A percentile compares a stretch with the other conserved stretches of the same genome.
Conservation (phyloP, 768 basidiomycete species). For the Kwoniella bestiolae region DNA sequence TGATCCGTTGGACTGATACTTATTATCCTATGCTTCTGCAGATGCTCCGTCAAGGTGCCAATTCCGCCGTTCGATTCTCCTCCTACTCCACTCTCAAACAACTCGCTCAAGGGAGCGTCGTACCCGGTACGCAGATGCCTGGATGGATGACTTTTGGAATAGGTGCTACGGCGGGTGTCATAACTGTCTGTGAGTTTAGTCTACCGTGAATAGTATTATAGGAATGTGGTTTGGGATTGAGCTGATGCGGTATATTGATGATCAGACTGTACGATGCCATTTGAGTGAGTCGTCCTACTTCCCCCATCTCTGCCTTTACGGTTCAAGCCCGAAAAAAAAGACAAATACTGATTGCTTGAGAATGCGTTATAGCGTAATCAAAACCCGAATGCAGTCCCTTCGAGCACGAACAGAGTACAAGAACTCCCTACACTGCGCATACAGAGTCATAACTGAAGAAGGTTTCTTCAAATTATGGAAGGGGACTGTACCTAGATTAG, state of each 20-base stretch:
- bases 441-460: conserved; percentile 91
- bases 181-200: conserved; percentile 89
- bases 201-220: conserved; percentile 59
- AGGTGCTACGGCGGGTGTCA: conserved; percentile 88
- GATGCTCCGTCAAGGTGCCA: conserved; percentile 98
- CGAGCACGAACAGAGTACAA: conserved; percentile 80
- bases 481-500: conserved; percentile 88
- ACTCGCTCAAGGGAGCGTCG: conserved; percentile 79
- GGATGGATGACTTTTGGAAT: conserved; percentile 90
- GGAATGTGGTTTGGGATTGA: background rate
- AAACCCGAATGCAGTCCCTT: conserved; percentile 96
- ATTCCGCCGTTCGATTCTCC: conserved; percentile 94
- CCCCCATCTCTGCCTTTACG: background rate
- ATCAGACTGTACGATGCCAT: conserved; percentile 57
- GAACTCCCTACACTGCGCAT: conserved; percentile 94
- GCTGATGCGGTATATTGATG: background rate
- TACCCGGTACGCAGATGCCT: conserved; percentile 83
- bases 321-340: conserved; percentile 7
- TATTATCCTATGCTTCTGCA: conserved; percentile 50
- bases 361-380: conserved; percentile 83
- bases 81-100: conserved; percentile 94
- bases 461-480: conserved; percentile 93
- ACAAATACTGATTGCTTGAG: too few relatives aligned
- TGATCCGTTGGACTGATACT: background rate
- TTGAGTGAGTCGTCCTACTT: conserved; percentile 54